Evolutionary conservation across 1,284 basidiomycete species (phyloP), one percentile per base, ranked within the genome.

Genomic region (Ustilago sp.): DNA sequence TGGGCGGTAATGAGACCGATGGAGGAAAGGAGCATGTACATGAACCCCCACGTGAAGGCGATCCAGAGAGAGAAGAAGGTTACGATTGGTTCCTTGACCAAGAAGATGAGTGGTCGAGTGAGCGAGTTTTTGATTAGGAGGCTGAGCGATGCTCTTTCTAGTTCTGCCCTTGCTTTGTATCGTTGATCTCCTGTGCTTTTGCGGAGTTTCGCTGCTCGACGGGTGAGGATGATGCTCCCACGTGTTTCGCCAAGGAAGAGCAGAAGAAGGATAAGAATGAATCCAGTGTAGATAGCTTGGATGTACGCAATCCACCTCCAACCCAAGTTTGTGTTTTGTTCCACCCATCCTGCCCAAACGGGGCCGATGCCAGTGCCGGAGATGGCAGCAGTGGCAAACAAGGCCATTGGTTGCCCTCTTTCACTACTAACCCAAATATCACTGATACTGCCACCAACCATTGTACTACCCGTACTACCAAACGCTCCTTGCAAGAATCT

Each of bases 291-390:
- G 61, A 82, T 79, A 9, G 70, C 64, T 63, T 84, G 80, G 35
- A 93, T 89, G 92, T 92, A 93, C 85, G 93, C 90, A 13, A 93
- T 92, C 92, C 93, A 93, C 41, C 91, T 88, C 93, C 93, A 94
- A 61, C 88, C 88, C 38, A 93, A 82, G 8, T 87, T 87, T 0
- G 87, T 84, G 8, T 91, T 89, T 79, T 90, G 89, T 79, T 92
- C 91, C 8, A 93, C 90, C 90, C 90, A 93, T 4, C 91, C 91
- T 4, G 90, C 89, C n/a, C 89, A 87, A 0, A 91, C 86, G 1
- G 92, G 90, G 2, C 91, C 92, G 1, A 93, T 68, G 0, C 91
- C 92, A 0, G 90, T 90, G 1, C 89, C 89, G 23, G 88, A 89
- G 34, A 93, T 76, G 17, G 80, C 79, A 3, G 56, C 70, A 8